phyloP scores from a whole-genome alignment of 2,329 filamentous ascomycete species.

The Xylariales sp. region DNA sequence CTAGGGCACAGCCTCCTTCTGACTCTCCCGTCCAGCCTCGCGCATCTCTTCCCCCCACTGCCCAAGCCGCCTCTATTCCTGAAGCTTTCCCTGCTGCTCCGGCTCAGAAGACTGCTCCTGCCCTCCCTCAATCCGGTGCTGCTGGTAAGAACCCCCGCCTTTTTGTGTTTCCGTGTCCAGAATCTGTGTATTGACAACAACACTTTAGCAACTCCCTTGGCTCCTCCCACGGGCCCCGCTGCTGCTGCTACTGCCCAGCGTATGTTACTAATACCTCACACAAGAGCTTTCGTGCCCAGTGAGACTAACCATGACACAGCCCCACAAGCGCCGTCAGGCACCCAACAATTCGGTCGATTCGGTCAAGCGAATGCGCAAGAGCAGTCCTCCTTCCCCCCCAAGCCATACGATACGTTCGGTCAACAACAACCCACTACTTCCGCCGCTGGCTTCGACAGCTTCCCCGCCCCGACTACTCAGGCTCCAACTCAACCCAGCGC shows the following conservation, averaged over 20 bases:
- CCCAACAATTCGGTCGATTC: constrained; percentile 68
- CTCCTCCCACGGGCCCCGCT: constrained; percentile 20
- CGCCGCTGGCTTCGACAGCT: constrained; percentile 50
- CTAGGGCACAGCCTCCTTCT: constrained; percentile 85
- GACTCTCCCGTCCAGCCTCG: constrained; percentile 88
- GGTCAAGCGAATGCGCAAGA: constrained; percentile 60
- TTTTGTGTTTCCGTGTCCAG: too few relatives aligned
- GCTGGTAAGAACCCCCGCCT: constrained; percentile 21
- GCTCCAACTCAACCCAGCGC: constrained; percentile 55
- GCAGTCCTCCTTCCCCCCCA: constrained; percentile 59
- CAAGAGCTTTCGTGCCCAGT: constrained; percentile 36
- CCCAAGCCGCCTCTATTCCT: constrained; percentile 47
- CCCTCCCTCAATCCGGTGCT: constrained; percentile 32
- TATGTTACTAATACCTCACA: constrained; percentile 22
- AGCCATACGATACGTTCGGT: constrained; percentile 82
- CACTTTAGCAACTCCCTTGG: constrained; percentile 21
- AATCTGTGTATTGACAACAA: too few relatives aligned
- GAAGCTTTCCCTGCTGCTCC: constrained; percentile 43
- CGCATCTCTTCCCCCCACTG: constrained; percentile 75
- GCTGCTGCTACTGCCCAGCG: constrained; percentile 18
- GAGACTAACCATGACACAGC: constrained; percentile 20
- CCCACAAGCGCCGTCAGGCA: constrained; percentile 52
- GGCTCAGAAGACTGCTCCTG: constrained; percentile 49
- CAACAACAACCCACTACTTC: constrained; percentile 56
- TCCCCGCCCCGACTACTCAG: constrained; percentile 52